These are phyloP conservation scores for Tilletia setariae DNA, from an alignment of 1,284 basidiomycete species.

Conservation along the genomic window DNA sequence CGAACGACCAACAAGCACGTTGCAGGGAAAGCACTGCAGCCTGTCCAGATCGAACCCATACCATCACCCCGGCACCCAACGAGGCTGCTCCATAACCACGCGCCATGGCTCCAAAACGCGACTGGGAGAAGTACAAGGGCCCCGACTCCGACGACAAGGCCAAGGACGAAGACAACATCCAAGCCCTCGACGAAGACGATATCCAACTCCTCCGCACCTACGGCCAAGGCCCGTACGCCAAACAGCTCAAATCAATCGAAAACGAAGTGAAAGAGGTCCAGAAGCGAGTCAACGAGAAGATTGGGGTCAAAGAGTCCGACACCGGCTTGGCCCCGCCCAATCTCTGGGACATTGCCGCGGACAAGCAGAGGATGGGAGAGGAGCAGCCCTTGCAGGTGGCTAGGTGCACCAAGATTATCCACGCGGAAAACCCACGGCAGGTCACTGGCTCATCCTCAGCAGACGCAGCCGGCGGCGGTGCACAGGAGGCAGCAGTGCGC, in stretches of 20 bases:
- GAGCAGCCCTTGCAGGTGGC: slow-evolving; percentile 96
- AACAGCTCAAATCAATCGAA: slow-evolving; percentile 82
- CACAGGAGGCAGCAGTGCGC: slow-evolving; percentile 8
- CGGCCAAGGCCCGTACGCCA: slow-evolving; percentile 95
- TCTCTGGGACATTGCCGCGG: slow-evolving; percentile 72
- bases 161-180: slow-evolving; percentile 45
- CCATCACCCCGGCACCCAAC: too few species aligned
- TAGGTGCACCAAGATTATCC: slow-evolving; percentile 97
- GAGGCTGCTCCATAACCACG: background rate
- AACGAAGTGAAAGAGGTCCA: slow-evolving; percentile 92
- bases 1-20: background rate
- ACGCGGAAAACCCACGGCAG: slow-evolving; percentile 57
- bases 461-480: slow-evolving; percentile 22
- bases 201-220: slow-evolving; percentile 99
- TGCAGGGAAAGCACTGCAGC: too few species aligned
- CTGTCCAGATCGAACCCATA: background rate
- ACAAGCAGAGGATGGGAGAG: slow-evolving; percentile 75
- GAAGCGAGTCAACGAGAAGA: slow-evolving; percentile 94
- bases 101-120: slow-evolving; percentile 50
- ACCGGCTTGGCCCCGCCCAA: slow-evolving; percentile 96
- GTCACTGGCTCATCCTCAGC: slow-evolving; percentile 24
- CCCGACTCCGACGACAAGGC: slow-evolving; percentile 35
- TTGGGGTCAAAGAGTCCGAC: slow-evolving; percentile 96
- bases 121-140: slow-evolving; percentile 55
- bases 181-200: slow-evolving; percentile 93